Evolutionary conservation across 768 basidiomycete species (phyloP).

Genomic region (Fomitopsis serialis): DNA sequence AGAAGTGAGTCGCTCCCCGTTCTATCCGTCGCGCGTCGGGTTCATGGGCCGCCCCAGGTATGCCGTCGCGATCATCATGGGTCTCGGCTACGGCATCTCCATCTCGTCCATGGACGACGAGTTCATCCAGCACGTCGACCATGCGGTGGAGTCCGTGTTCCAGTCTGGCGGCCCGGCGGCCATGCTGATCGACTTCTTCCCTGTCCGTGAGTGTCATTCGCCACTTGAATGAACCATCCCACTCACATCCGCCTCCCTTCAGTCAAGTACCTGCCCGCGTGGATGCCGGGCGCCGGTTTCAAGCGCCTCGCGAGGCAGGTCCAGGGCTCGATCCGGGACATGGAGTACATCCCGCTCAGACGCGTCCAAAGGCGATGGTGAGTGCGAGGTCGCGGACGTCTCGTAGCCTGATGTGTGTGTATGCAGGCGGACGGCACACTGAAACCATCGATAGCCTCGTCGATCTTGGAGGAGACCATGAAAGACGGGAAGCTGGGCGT

Average conservation of each 20-base stretch:
- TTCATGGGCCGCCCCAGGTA: slow-evolving; percentile 9
- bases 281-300: slow-evolving; percentile 30
- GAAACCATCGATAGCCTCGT: slow-evolving; percentile 4
- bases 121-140: slow-evolving; percentile 16
- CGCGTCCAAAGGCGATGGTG: slow-evolving; percentile 11
- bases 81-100: slow-evolving; percentile 26
- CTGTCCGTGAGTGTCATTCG: slow-evolving; percentile 7
- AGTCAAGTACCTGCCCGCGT: slow-evolving; percentile 22
- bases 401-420: neutral
- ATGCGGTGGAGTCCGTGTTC: slow-evolving; percentile 7
- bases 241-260: neutral
- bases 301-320: slow-evolving; percentile 17
- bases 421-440: slow-evolving; percentile 5
- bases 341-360: slow-evolving; percentile 17
- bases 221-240: neutral
- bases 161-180: slow-evolving; percentile 10
- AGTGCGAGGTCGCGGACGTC: slow-evolving; percentile 6
- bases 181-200: slow-evolving; percentile 19
- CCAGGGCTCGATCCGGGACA: slow-evolving; percentile 9
- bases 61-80: slow-evolving; percentile 22
- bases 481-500: neutral
- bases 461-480: neutral
- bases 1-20: neutral
- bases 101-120: slow-evolving; percentile 21
- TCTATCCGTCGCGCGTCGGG: neutral